phyloP scores from a whole-genome alignment of 2,329 filamentous ascomycete genomes.

The Fulvia fulva region DNA sequence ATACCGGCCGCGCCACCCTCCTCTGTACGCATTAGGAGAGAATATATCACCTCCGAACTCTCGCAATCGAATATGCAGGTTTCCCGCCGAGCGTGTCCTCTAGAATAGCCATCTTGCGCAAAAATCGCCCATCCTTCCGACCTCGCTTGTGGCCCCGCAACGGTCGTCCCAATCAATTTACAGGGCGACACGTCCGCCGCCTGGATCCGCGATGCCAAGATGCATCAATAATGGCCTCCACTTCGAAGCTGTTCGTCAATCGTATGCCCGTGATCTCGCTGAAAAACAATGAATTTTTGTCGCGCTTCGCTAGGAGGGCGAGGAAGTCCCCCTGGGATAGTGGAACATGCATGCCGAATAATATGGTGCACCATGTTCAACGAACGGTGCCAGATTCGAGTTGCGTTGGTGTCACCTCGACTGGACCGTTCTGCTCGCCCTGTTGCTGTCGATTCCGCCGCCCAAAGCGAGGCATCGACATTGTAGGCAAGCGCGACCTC shows the following conservation, averaged over 20 bases:
- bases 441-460: conserved; percentile 16
- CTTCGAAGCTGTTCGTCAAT: background rate
- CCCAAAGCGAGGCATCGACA: conserved; percentile 26
- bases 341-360: background rate
- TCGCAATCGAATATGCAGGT: background rate
- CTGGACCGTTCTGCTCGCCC: conserved; percentile 14
- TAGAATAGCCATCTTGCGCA: background rate
- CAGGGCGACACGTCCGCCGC: background rate
- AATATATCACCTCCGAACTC: background rate
- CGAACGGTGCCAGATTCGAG: conserved; percentile 29
- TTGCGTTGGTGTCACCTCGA: conserved; percentile 23
- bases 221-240: background rate
- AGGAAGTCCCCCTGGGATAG: background rate
- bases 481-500: conserved; percentile 23
- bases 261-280: background rate
- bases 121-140: no score
- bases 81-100: background rate
- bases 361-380: background rate
- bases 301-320: background rate
- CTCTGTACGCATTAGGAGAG: background rate
- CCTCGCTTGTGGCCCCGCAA: no score
- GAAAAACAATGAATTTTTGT: background rate
- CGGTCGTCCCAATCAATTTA: background rate
- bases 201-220: background rate
- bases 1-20: background rate